Percentiles rank a stretch among this genome's conserved stretches.
These are phyloP conservation scores for Chaetoceros tenuissimus DNA, from an alignment of 108 stramenopile species.

Conservation along the genomic window DNA sequence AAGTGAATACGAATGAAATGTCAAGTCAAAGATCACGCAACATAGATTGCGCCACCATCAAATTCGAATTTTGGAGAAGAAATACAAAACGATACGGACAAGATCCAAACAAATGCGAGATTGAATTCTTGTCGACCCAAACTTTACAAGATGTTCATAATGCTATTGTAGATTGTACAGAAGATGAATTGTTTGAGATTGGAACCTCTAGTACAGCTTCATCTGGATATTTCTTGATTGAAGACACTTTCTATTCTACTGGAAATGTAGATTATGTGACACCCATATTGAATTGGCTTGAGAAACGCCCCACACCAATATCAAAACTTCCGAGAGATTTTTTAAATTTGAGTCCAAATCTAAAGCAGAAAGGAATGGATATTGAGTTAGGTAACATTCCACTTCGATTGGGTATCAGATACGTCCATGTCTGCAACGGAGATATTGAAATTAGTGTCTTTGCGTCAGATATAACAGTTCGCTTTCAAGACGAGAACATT, in stretches of 20 bases:
- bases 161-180: slow-evolving; percentile 41
- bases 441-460: slow-evolving; percentile 36
- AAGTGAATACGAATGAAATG: neutral
- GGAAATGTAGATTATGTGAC: slow-evolving; percentile 45
- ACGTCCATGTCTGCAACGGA: slow-evolving; percentile 54
- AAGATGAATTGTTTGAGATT: slow-evolving; percentile 29
- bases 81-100: slow-evolving; percentile 36
- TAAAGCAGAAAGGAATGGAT: slow-evolving; percentile 32
- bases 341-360: neutral
- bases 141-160: slow-evolving; percentile 71
- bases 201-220: neutral
- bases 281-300: slow-evolving; percentile 33
- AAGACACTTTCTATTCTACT: slow-evolving; percentile 53
- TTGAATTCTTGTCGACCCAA: slow-evolving; percentile 60
- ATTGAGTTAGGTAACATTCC: slow-evolving; percentile 41
- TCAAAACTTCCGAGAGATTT: neutral
- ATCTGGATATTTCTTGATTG: slow-evolving; percentile 68
- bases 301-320: slow-evolving; percentile 4
- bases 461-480: slow-evolving; percentile 21
- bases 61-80: slow-evolving; percentile 51
- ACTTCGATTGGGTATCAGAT: slow-evolving; percentile 57
- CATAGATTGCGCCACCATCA: slow-evolving; percentile 24
- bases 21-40: neutral
- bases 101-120: slow-evolving; percentile 47
- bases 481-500: neutral